A percentile compares a stretch with the other conserved stretches of the same genome.
phyloP scores from a whole-genome alignment of 2,329 filamentous ascomycete genomes.

The Penicillium olsonii region DNA sequence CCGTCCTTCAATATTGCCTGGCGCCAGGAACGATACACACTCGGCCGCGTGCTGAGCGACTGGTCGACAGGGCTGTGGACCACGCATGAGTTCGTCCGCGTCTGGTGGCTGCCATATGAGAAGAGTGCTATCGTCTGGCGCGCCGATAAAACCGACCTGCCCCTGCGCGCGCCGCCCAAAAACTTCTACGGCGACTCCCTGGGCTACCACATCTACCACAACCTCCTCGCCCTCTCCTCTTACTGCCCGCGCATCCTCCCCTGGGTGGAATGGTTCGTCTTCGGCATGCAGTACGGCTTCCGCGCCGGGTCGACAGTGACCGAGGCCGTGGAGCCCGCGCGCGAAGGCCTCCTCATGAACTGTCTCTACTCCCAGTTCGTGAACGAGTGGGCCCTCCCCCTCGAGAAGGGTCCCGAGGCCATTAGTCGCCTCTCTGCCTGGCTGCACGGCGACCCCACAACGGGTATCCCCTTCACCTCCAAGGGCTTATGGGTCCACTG shows the following conservation, averaged over 20 bases:
- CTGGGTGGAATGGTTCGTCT: constrained; percentile 93
- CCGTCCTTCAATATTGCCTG: constrained; percentile 83
- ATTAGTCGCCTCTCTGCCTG: constrained; percentile 80
- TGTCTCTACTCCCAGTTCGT: constrained; percentile 98
- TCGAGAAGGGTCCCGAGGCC: constrained; percentile 83
- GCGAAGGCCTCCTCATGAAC: constrained; percentile 86
- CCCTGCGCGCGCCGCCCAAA: constrained; percentile 58
- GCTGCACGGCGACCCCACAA: constrained; percentile 73
- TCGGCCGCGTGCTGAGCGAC: constrained; percentile 66
- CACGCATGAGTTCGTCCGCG: constrained; percentile 81
- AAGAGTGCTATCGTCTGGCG: constrained; percentile 85
- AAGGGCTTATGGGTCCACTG: constrained; percentile 80
- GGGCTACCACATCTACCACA: constrained; percentile 90
- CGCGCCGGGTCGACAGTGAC: constrained; percentile 63
- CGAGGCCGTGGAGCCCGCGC: constrained; percentile 76
- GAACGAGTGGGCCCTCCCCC: constrained; percentile 94
- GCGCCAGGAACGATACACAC: constrained; percentile 75
- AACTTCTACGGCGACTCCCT: constrained; percentile 80
- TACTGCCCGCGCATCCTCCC: constrained; percentile 78
- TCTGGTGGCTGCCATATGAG: constrained; percentile 98
- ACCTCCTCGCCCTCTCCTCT: constrained; percentile 78
- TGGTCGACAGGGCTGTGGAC: constrained; percentile 81
- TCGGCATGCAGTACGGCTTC: constrained; percentile 97
- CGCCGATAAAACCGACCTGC: constrained; percentile 73
- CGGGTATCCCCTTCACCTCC: constrained; percentile 78